Base-by-base conservation (phyloP, 2,329 filamentous ascomycete species). In the Cladophialophora psammophila region DNA sequence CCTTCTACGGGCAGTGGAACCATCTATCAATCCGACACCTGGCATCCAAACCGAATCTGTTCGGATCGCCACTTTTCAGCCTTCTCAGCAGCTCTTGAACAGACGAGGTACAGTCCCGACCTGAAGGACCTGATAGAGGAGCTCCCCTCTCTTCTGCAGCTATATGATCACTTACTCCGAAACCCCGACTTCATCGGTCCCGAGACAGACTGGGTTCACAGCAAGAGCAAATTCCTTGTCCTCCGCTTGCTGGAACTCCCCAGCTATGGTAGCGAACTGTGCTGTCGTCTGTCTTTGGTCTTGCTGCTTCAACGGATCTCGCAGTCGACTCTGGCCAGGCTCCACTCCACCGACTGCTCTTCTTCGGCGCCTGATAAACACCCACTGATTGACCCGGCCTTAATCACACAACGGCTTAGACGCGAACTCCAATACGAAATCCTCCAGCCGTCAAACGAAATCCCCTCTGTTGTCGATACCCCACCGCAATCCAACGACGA, bases 391-490 rank as follows among this genome's bases (percentile, higher is more conserved):
- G 59, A 58, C 40, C 34, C 52, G 3, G 40, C 32, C n/a, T 20
- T 54, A 13, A 35, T 42, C 40, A 58, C 48, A 15, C 42, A 55
- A 26, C 65, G 60, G 18, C 60, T 67, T 6, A 62, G 36, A 50
- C 60, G 54, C 15, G 60, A 67, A 50, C 55, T 67, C 9, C 65
- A 67, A 20, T 64, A 64, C 34, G 65, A 67, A 48, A 67, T 67
- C 31, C 65, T 63, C 20, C 48, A 64, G 34, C 65, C 65, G 4
- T 60, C 42, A 2, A 67, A 60, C 32, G 55, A 64, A 42, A 59
- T 64, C 36, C 26, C 54, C 9, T 38, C 54, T 9, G 31, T 18
- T 31, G 18, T 26, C n/a, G 32, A n/a, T 34, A 7, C 45, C 32
- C n/a, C 45, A 34, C 12, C 20, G 13, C 20, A 10, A 13, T 26